These are phyloP conservation scores for Harrya chromipes DNA, from an alignment of 768 basidiomycete genomes.

Conservation along the genomic window DNA sequence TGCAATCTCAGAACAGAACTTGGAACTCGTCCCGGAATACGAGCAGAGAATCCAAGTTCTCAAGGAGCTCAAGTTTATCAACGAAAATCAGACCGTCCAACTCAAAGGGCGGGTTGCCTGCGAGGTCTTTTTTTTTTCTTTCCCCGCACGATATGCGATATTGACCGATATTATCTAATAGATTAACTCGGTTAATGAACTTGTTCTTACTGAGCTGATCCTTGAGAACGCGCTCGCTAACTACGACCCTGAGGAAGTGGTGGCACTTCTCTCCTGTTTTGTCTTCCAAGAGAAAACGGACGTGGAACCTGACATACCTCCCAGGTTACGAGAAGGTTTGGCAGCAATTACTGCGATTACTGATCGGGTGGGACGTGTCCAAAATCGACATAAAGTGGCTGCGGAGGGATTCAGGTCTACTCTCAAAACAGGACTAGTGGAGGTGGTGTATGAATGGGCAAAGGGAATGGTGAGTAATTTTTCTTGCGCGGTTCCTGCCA, in stretches of 20 bases:
- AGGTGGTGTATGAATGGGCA: conserved; percentile 99
- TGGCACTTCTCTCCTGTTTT: conserved; percentile 92
- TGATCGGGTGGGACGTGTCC: conserved; percentile 75
- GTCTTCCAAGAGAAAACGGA: conserved; percentile 99
- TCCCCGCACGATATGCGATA: background rate
- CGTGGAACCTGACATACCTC: conserved; percentile 75
- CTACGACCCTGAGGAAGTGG: conserved; percentile 95
- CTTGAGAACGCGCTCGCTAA: conserved; percentile 89
- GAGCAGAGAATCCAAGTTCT: conserved; percentile 91
- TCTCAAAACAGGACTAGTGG: conserved; percentile 88
- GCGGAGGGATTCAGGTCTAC: conserved; percentile 73
- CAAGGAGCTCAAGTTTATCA: conserved; percentile 88
- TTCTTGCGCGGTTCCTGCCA: background rate
- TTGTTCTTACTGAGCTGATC: conserved; percentile 94
- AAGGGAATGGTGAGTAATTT: conserved; percentile 84
- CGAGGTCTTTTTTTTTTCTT: conserved; percentile 60
- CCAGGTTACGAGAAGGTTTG: conserved; percentile 76
- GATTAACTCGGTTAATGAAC: conserved; percentile 99
- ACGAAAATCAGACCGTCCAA: conserved; percentile 92
- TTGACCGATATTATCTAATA: conserved; percentile 30
- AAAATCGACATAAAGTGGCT: conserved; percentile 74
- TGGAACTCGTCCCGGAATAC: conserved; percentile 96
- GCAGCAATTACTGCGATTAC: conserved; percentile 75
- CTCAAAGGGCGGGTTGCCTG: conserved; percentile 98
- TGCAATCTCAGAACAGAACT: conserved; percentile 92